phyloP scores from a whole-genome alignment of 768 basidiomycete species.

The Amanita rimosa region DNA sequence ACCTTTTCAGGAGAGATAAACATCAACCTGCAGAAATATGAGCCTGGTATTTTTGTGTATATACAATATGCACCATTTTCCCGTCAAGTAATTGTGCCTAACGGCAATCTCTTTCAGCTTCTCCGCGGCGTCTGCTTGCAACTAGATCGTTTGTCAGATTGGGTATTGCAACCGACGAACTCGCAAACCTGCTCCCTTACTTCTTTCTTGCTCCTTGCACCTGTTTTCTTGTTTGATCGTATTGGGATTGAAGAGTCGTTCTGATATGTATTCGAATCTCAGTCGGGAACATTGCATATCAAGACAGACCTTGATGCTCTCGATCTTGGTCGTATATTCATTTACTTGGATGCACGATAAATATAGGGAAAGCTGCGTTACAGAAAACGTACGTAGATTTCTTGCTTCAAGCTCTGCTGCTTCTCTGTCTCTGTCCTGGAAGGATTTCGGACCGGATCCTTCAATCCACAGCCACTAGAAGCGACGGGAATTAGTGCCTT shows the following conservation, averaged over 20 bases:
- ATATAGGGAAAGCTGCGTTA: not conserved
- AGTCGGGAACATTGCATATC: not conserved
- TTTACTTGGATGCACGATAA: slow-evolving; percentile 29
- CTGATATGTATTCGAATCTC: slow-evolving; percentile 18
- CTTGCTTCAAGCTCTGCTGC: slow-evolving; percentile 37
- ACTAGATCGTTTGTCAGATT: slow-evolving; percentile 20
- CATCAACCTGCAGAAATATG: slow-evolving; percentile 37
- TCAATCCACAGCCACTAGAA: slow-evolving; percentile 60
- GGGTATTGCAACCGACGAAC: too few species aligned
- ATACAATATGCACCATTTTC: slow-evolving; percentile 48
- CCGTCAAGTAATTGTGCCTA: slow-evolving; percentile 39
- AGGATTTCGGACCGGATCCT: slow-evolving; percentile 12
- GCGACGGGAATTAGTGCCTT: not conserved
- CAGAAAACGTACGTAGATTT: slow-evolving; percentile 24
- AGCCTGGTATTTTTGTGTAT: not conserved
- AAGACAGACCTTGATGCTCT: slow-evolving; percentile 43
- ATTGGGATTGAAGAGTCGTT: slow-evolving; percentile 55
- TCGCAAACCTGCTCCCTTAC: slow-evolving; percentile 49
- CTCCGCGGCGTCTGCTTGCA: slow-evolving; percentile 45
- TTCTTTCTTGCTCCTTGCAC: slow-evolving; percentile 66
- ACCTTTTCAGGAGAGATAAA: slow-evolving; percentile 54
- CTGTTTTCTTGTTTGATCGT: slow-evolving; percentile 62
- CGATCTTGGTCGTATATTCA: slow-evolving; percentile 42
- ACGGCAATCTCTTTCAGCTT: slow-evolving; percentile 51
- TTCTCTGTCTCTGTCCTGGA: not conserved